Evolutionary conservation across 768 basidiomycete genomes (phyloP).

Genomic region (Daedalea quercina): DNA sequence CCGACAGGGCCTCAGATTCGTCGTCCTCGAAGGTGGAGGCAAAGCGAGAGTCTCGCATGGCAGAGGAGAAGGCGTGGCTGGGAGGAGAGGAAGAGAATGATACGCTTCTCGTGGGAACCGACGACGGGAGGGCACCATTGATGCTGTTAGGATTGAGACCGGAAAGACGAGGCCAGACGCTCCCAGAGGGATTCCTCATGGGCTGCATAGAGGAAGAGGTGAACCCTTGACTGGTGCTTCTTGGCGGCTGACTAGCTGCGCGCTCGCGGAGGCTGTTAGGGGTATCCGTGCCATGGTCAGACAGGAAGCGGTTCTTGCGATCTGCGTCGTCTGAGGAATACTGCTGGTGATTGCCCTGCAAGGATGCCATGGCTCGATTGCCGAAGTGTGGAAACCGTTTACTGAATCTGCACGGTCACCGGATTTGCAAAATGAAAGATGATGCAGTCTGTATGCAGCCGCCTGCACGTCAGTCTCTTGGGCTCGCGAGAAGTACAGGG

Average conservation of each 20-base stretch:
- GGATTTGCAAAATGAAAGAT: background rate
- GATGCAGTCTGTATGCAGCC: background rate
- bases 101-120: slow-evolving; percentile 58
- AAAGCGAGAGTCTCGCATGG: slow-evolving; percentile 63
- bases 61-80: slow-evolving; percentile 48
- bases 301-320: slow-evolving; percentile 55
- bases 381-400: slow-evolving; percentile 19
- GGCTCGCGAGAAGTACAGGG: background rate
- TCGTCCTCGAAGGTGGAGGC: slow-evolving; percentile 80
- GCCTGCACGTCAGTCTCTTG: background rate
- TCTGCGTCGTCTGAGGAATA: slow-evolving; percentile 43
- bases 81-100: slow-evolving; percentile 50
- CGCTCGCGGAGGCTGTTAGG: slow-evolving; percentile 46
- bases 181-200: slow-evolving; percentile 42
- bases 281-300: slow-evolving; percentile 33
- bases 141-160: slow-evolving; percentile 37
- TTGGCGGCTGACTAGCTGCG: slow-evolving; percentile 67
- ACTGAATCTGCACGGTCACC: slow-evolving; percentile 21
- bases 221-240: slow-evolving; percentile 38
- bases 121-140: slow-evolving; percentile 33
- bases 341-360: slow-evolving; percentile 29
- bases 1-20: slow-evolving; percentile 58
- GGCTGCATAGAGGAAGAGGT: slow-evolving; percentile 46
- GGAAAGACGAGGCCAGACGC: slow-evolving; percentile 30
- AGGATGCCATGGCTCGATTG: slow-evolving; percentile 21